Base-by-base conservation (phyloP, 2,329 filamentous ascomycete species). In the Pseudohalonectria lignicola region DNA sequence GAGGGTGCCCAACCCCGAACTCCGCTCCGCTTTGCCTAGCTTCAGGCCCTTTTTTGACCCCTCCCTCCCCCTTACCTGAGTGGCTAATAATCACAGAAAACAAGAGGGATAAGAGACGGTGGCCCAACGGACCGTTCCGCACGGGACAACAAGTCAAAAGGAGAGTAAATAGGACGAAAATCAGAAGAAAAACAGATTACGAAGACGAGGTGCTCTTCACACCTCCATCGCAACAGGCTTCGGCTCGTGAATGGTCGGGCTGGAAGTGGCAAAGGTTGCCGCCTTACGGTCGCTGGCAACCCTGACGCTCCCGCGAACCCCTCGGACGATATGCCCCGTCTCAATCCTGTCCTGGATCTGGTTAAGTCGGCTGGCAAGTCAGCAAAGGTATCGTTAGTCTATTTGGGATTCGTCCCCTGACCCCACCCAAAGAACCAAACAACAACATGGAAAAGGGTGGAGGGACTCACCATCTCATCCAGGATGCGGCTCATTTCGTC, bases 401-500 rank as follows among this genome's bases (percentile, higher is more conserved):
- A n/a, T n/a, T n/a, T n/a, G n/a, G n/a, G n/a, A n/a, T n/a, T n/a
- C n/a, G n/a, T n/a, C n/a, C n/a, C n/a, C n/a, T n/a, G n/a, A n/a
- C n/a, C n/a, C n/a, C n/a, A n/a, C n/a, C 23, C 7, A 26, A 26
- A 26, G 12, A 7, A 26, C 7, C 23, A 26, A 26, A 26, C 7
- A 26, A 26, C n/a, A n/a, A n/a, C n/a, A n/a, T n/a, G n/a, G n/a
- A n/a, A n/a, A n/a, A n/a, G n/a, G n/a, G n/a, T n/a, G n/a, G n/a
- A n/a, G n/a, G n/a, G n/a, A 25, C 36, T 18, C 32, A 37, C 36
- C 90, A 96, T 95, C 61, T 94, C 86, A 51, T 96, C 90, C 19
- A 95, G 72, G 64, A 95, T 87, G 50, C 79, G 77, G 47, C 85
- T 94, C 79, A 95, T 88, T 59, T 94, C 88, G 49, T 94, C 87